These are phyloP conservation scores for Claviceps cyperi DNA, from an alignment of 2,329 filamentous ascomycete genomes.

Conservation along the genomic window DNA sequence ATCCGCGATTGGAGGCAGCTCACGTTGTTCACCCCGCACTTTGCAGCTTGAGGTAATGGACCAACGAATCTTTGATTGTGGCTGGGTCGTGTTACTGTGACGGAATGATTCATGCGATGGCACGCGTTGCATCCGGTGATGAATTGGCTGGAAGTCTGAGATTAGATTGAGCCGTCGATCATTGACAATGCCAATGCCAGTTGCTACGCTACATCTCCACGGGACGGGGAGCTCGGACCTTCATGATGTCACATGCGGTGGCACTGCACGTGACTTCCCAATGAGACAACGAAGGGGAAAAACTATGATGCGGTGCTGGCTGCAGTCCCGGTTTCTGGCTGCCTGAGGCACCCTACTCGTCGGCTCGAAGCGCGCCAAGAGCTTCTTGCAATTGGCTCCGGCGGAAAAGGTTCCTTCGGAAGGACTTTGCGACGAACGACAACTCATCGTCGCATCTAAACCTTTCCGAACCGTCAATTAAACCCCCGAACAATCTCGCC, in stretches of 20 bases:
- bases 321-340: neutral
- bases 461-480: constrained; percentile 21
- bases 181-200: neutral
- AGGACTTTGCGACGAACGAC: constrained; percentile 9
- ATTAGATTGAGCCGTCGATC: too few species aligned
- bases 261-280: neutral
- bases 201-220: too few species aligned
- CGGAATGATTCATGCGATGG: neutral
- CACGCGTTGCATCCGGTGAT: too few species aligned
- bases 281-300: neutral
- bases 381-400: constrained; percentile 13
- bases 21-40: constrained; percentile 13
- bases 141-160: too few species aligned
- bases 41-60: constrained; percentile 2
- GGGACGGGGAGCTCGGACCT: neutral
- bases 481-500: constrained; percentile 19
- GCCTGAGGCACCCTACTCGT: constrained; percentile 15
- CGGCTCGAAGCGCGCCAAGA: constrained; percentile 19
- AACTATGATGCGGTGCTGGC: neutral
- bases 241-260: constrained; percentile 8
- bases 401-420: constrained; percentile 27
- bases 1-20: constrained; percentile 16
- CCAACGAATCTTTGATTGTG: neutral
- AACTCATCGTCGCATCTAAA: constrained; percentile 4
- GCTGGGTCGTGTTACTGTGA: constrained; percentile 3